Conservation (phyloP, 257 asterid species). For the Plantago ovata region DNA sequence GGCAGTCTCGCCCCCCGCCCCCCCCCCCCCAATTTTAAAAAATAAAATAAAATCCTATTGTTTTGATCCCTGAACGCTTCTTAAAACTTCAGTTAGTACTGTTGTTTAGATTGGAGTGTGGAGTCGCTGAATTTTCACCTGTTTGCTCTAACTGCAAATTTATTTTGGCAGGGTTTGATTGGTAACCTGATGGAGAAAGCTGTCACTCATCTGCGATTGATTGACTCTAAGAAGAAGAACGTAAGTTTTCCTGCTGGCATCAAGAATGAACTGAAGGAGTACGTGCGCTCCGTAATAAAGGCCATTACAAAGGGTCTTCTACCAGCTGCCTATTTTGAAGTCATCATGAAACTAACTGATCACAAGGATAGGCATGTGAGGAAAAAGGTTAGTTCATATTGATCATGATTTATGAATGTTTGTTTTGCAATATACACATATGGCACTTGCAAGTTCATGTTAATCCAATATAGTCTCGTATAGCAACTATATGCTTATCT, state of each 20-base stretch:
- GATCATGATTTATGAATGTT: background rate
- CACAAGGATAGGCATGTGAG: conserved; percentile 47
- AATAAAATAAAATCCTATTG: no score
- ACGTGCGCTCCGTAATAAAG: conserved; percentile 42
- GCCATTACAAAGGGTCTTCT: conserved; percentile 49
- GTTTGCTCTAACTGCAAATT: conserved; percentile 15
- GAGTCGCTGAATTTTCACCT: background rate
- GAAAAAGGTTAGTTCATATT: conserved; percentile 58
- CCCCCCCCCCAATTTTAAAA: no score
- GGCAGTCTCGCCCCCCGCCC: no score
- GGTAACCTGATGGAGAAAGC: conserved; percentile 79
- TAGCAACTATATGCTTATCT: background rate
- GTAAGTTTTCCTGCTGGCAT: conserved; percentile 40
- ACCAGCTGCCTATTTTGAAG: conserved; percentile 64
- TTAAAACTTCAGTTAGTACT: no score
- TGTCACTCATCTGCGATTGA: conserved; percentile 51
- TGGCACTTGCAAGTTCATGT: conserved; percentile 3
- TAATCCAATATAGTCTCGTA: conserved; percentile 1
- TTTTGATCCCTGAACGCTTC: no score
- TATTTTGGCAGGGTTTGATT: conserved; percentile 52
- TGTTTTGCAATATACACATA: conserved; percentile 8
- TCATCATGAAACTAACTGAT: conserved; percentile 54
- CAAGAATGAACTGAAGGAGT: conserved; percentile 68
- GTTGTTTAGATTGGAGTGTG: no score
- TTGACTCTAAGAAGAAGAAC: conserved; percentile 48